These are phyloP conservation scores for Akanthomyces muscarius DNA, from an alignment of 2,329 filamentous ascomycete species.

Conservation along the genomic window DNA sequence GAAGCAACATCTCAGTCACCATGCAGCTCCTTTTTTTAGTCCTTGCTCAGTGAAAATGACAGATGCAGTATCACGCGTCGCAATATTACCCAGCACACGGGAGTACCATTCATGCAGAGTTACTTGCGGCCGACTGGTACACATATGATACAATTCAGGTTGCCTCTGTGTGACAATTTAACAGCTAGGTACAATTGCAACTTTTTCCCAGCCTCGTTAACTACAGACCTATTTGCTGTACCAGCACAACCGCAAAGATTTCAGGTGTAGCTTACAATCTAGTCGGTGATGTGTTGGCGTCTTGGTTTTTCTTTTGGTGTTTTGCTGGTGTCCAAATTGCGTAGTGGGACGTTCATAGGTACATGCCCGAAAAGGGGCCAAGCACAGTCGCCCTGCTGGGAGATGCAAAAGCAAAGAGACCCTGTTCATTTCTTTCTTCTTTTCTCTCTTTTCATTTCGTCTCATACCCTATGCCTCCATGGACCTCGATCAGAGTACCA, in stretches of 20 bases:
- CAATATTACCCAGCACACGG: no score
- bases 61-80: background rate
- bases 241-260: background rate
- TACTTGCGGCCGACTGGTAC: background rate
- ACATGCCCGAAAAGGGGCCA: constrained; percentile 2
- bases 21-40: constrained; percentile 7
- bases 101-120: background rate
- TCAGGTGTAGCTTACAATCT: background rate
- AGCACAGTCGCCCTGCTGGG: background rate
- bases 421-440: background rate
- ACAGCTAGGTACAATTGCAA: background rate
- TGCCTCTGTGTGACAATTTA: background rate
- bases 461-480: background rate
- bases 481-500: background rate
- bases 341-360: background rate
- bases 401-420: background rate
- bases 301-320: constrained; percentile 13
- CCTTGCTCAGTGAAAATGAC: no score
- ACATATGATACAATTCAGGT: background rate
- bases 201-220: background rate
- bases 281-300: constrained; percentile 1
- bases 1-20: background rate
- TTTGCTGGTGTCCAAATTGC: background rate
- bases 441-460: background rate
- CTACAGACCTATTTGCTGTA: background rate